phyloP scores from a whole-genome alignment of 2,329 filamentous ascomycete genomes.

The Ilyonectria robusta region DNA sequence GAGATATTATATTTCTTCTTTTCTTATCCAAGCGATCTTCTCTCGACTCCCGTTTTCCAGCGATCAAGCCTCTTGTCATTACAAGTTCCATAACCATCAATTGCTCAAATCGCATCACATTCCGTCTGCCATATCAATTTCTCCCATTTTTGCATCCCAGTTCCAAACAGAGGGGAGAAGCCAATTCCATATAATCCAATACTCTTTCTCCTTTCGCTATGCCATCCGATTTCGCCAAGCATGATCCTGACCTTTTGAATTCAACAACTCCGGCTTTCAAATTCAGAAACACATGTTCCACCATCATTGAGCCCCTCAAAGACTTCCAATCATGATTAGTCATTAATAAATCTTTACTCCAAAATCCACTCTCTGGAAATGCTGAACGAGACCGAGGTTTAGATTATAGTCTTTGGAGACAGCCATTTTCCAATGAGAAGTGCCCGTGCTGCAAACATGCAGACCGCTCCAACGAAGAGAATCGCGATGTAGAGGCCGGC shows the following conservation, averaged over 20 bases:
- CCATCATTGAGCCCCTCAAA: neutral
- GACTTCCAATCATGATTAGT: neutral
- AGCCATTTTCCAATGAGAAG: conserved; percentile 45
- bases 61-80: no score
- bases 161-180: neutral
- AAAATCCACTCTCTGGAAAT: neutral
- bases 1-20: no score
- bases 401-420: conserved; percentile 38
- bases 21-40: no score
- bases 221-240: neutral
- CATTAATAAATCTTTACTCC: neutral
- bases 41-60: no score
- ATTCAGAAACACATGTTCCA: neutral
- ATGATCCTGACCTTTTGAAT: neutral
- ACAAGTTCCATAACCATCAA: no score
- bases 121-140: neutral
- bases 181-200: neutral
- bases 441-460: conserved; percentile 48
- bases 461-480: conserved; percentile 54
- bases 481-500: conserved; percentile 62
- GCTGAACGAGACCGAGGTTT: neutral
- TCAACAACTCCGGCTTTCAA: neutral
- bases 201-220: neutral
- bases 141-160: neutral
- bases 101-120: no score